A percentile compares a stretch with the other conserved stretches of the same genome.
Conservation (phyloP, 768 basidiomycete genomes). For the Russula foetens region DNA sequence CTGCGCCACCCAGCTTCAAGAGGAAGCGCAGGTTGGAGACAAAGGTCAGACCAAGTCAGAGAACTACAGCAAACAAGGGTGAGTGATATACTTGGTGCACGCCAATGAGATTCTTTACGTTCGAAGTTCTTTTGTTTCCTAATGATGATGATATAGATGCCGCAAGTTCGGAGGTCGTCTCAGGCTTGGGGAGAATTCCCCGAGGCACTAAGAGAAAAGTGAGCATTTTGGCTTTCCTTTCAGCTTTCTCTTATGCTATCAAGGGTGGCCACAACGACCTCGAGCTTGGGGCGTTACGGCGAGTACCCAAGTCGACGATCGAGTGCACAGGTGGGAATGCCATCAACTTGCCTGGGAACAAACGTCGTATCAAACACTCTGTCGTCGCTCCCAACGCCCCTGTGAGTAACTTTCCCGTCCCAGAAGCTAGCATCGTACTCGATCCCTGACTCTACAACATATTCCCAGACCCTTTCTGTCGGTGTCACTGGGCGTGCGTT, state of each 20-base stretch:
- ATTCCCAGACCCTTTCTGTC: background rate
- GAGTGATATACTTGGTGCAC: background rate
- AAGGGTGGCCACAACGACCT: background rate
- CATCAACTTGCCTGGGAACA: background rate
- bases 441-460: background rate
- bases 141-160: background rate
- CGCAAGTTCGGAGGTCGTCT: background rate
- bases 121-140: background rate
- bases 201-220: background rate
- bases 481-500: background rate
- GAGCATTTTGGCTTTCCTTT: background rate
- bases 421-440: background rate
- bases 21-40: background rate
- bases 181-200: background rate
- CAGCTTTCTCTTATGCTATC: background rate
- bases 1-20: background rate
- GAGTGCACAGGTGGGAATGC: background rate
- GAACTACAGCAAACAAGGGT: background rate
- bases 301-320: too few species aligned
- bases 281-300: too few species aligned
- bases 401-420: background rate
- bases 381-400: background rate
- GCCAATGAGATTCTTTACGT: background rate
- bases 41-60: background rate
- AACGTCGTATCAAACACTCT: background rate